A percentile compares a stretch with the other conserved stretches of the same genome.
phyloP scores from a whole-genome alignment of 805 yeast genomes.

The Zygosaccharomyces rouxii region DNA sequence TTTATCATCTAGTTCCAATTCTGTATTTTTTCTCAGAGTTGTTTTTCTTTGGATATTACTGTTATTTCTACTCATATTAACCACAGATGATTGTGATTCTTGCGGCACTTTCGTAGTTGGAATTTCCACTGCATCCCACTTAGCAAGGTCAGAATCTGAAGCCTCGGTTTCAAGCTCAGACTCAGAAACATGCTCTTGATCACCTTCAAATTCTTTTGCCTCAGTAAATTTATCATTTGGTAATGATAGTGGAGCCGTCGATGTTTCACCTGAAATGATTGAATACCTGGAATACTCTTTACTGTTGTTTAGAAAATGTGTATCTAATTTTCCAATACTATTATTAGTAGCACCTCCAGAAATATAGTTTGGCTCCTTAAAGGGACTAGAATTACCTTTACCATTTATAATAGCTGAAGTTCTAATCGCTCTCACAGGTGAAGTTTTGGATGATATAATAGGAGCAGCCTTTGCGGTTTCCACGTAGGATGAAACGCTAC shows the following conservation, averaged over 20 bases:
- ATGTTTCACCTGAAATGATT: conserved; percentile 2
- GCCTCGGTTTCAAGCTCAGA: not conserved
- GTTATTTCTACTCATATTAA: not conserved
- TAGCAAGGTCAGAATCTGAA: not conserved
- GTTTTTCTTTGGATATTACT: conserved; percentile 12
- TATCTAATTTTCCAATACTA: not conserved
- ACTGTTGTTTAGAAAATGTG: not conserved
- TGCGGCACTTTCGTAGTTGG: not conserved
- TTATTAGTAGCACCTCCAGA: not conserved
- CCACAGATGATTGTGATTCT: conserved; percentile 1
- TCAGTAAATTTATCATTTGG: not conserved
- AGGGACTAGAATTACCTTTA: conserved; percentile 1
- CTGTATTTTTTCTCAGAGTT: conserved; percentile 23
- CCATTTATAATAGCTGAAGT: conserved; percentile 19
- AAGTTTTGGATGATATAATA: conserved; percentile 7
- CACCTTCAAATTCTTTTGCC: not conserved
- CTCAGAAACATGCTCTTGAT: not conserved
- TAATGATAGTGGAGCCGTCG: not conserved
- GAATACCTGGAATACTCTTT: not conserved
- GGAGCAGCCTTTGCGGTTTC: conserved; percentile 7
- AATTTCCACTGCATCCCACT: not conserved
- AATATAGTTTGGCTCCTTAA: not conserved
- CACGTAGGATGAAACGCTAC: conserved; percentile 6
- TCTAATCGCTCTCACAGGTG: conserved; percentile 22
- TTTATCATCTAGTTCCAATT: conserved; percentile 32